A percentile compares a stretch with the other conserved stretches of the same genome.
Evolutionary conservation across 2,329 filamentous ascomycete species (phyloP).

Genomic region (Alternaria longipes): DNA sequence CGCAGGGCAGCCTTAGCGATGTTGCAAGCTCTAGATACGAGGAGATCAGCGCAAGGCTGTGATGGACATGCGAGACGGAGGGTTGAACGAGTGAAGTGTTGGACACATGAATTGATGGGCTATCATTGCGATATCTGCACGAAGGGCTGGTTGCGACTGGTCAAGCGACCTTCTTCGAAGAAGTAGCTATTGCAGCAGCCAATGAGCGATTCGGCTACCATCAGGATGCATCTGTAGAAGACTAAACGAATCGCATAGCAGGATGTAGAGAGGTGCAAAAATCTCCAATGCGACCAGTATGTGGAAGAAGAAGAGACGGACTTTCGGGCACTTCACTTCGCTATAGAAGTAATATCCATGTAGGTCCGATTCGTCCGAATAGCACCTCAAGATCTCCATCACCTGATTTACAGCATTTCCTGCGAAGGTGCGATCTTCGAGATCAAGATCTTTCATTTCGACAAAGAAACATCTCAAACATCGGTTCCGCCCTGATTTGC

Average conservation of each 20-base stretch:
- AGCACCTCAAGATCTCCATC: neutral
- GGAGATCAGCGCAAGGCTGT: slow-evolving; percentile 17
- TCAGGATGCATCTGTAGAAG: neutral
- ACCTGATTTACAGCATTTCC: neutral
- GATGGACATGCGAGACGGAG: slow-evolving; percentile 5
- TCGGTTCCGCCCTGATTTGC: slow-evolving; percentile 1
- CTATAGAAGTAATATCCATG: neutral
- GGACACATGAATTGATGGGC: neutral
- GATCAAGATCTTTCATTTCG: slow-evolving; percentile 2
- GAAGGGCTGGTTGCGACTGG: neutral
- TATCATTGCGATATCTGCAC: neutral
- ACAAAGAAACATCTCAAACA: slow-evolving; percentile 1
- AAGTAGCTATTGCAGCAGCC: neutral
- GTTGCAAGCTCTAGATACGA: neutral
- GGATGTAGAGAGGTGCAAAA: neutral
- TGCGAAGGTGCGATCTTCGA: neutral
- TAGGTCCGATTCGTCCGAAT: neutral
- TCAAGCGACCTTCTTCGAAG: neutral
- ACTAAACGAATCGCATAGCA: neutral
- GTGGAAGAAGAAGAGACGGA: neutral
- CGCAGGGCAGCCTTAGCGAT: slow-evolving; percentile 16
- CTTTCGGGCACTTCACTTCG: neutral
- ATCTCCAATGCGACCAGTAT: neutral
- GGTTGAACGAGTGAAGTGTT: neutral
- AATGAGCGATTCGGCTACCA: neutral